Evolutionary conservation across 2,329 filamentous ascomycete species (phyloP), one percentile per base, ranked within the genome.

Genomic region (Hypoxylon sp.): DNA sequence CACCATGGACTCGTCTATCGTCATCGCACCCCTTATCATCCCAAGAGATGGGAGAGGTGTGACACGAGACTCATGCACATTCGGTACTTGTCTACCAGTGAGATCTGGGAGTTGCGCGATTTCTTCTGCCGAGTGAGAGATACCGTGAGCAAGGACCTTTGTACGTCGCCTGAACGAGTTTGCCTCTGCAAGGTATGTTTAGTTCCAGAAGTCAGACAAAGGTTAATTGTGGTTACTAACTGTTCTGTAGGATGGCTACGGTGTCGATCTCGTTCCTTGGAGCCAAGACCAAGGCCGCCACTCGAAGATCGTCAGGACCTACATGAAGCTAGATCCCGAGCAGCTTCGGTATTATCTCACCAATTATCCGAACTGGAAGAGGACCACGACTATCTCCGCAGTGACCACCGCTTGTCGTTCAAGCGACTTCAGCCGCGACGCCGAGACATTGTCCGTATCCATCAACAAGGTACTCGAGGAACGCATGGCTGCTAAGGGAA

Each of bases 321-420:
- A 82, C 66, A 74, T 84, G 72, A 88, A 88, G 77, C 79, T 88
- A 6, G 79, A 81, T 3, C 86, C 86, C 0, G 76, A 80, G 10
- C 80, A 85, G 61, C 79, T 89, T n/a, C 81, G 86, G 69, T 78
- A 83, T 66, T 81, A 87, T 62, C 80, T 88, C 48, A 80, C 83
- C 30, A 81, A 83, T 59, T 81, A 81, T 17, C 83, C 84, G 73
- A 81, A 84, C 48, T 66, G 51, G 33, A 82, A 82, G 22, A 83
- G 82, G 53, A 77, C 77, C 31, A 82, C 82, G 8, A 81, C 87
- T 7, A 80, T 87, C 10, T 71, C 75, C 4, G 81, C 82, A 59
- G 79, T 85, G 3, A 80, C 78, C 5, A 70, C 25, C 25, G 25
- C 25, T 27, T 27, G 80, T 3, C 78, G 78, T 10, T 81, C 82